phyloP scores from a whole-genome alignment of 352 stramenopile species.

The Aphanomyces invadans region DNA sequence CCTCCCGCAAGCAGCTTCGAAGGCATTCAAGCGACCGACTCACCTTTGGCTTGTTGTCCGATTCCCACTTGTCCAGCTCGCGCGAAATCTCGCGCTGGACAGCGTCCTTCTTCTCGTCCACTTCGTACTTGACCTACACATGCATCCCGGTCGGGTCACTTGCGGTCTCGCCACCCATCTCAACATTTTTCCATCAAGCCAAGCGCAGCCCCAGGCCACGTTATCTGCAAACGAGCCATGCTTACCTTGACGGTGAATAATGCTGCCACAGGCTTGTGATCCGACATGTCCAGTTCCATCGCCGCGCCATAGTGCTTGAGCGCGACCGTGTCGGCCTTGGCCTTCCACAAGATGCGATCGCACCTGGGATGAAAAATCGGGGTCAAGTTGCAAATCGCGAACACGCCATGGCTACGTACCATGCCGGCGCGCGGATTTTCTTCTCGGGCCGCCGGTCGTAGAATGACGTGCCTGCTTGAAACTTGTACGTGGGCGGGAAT shows the following conservation, averaged over 20 bases:
- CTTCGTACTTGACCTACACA: slow-evolving; percentile 83
- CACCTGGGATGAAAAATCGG: slow-evolving; percentile 39
- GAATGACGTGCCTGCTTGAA: slow-evolving; percentile 89
- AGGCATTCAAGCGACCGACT: too few species aligned
- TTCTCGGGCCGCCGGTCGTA: slow-evolving; percentile 98
- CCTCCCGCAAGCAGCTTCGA: too few species aligned
- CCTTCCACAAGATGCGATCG: slow-evolving; percentile 80
- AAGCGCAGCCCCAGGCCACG: too few species aligned
- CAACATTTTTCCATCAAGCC: too few species aligned
- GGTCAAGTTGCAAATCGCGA: background rate
- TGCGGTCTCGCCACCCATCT: too few species aligned
- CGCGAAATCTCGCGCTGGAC: slow-evolving; percentile 92
- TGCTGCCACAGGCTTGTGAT: slow-evolving; percentile 98
- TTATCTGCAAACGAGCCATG: too few species aligned
- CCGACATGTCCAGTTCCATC: slow-evolving; percentile 89
- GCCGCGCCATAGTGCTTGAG: slow-evolving; percentile 84
- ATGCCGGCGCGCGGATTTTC: slow-evolving; percentile 97
- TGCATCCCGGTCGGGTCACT: too few species aligned
- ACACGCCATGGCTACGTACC: slow-evolving; percentile 69
- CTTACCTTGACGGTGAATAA: slow-evolving; percentile 86
- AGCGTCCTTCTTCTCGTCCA: slow-evolving; percentile 81
- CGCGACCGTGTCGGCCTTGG: slow-evolving; percentile 46
- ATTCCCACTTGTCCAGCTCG: slow-evolving; percentile 94
- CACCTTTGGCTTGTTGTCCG: slow-evolving; percentile 92
- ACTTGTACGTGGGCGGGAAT: slow-evolving; percentile 97